Base-by-base conservation (phyloP, 2,329 filamentous ascomycete genomes). In the Epichloe uncinata region DNA sequence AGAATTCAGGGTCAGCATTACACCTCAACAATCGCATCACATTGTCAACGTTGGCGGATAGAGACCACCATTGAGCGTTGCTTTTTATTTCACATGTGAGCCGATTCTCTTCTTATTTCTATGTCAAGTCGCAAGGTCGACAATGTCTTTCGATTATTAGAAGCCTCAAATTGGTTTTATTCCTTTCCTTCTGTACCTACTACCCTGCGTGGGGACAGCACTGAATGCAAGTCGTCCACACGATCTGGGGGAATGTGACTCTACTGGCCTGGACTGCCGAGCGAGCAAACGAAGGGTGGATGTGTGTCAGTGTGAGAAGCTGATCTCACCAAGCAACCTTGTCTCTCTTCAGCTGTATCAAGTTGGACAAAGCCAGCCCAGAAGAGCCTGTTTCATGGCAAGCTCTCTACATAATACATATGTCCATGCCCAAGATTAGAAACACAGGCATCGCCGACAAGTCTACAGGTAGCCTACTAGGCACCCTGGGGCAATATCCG, bases 71-170 rank as follows among this genome's bases (percentile, higher is more conserved):
- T 30, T 11, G 30, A 30, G 30, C 9, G 9, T 30, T 30, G 30
- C 26, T 30, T 30, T 30, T 30, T 30, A 30, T 1, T 9, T 30
- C 9, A 30, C 1, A 30, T 30, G 30, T 11, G 7, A 30, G 30
- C 3, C 30, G 30, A 30, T 30, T 52, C 51, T 55, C 48, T 52
- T 53, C 52, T 52, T 52, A 48, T 46, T 55, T 58, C 49, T 49
- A 15, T 30, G 37, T 12, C 41, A 41, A 45, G 40, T 50, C 50
- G 50, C 50, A 45, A 50, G 60, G 60, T 58, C 58, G 64, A 68
- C 60, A 55, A 68, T 68, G 65, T 66, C 59, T 58, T 54, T 59
- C 57, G 52, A 57, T 61, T 62, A 56, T 61, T 62, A 56, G 48
- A 54, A 48, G 49, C 45, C 58, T 56, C 56, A 55, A 52, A 57